A percentile compares a stretch with the other conserved stretches of the same genome.
Conservation (phyloP, 352 stramenopile genomes). For the Stephanocyclus meneghinianus region DNA sequence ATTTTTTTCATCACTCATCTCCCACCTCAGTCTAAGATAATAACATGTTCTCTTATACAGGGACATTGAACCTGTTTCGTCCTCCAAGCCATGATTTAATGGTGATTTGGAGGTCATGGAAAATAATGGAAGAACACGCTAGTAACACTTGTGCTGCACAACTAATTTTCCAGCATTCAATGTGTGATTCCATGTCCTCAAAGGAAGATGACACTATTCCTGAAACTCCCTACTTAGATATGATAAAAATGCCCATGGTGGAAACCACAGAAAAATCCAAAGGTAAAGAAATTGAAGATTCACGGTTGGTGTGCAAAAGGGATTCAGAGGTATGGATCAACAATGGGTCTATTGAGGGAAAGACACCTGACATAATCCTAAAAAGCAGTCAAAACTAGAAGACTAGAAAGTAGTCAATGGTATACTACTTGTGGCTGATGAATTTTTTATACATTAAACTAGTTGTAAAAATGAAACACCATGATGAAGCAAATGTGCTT, state of each 20-base stretch:
- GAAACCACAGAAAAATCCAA: conserved; percentile 17
- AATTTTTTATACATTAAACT: no score
- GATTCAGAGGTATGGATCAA: conserved; percentile 79
- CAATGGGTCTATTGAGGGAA: conserved; percentile 74
- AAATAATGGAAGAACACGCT: conserved; percentile 78
- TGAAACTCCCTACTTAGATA: conserved; percentile 10
- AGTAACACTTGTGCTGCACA: conserved; percentile 68
- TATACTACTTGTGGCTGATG: no score
- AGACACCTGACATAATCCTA: conserved; percentile 24
- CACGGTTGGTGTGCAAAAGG: conserved; percentile 59
- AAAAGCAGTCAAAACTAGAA: no score
- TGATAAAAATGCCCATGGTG: conserved; percentile 1
- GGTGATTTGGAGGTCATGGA: conserved; percentile 71
- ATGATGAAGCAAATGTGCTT: no score
- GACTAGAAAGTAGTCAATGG: no score
- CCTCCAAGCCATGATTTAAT: conserved; percentile 71
- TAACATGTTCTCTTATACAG: background rate
- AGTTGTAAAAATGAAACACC: no score
- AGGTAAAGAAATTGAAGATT: conserved; percentile 71
- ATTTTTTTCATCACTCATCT: background rate
- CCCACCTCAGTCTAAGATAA: background rate
- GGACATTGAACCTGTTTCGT: conserved; percentile 70
- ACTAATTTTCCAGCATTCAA: conserved; percentile 70
- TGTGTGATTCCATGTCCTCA: conserved; percentile 67
- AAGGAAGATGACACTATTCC: conserved; percentile 34